Base-by-base conservation (phyloP, 2,329 filamentous ascomycete species). In the Xylaria sp. region DNA sequence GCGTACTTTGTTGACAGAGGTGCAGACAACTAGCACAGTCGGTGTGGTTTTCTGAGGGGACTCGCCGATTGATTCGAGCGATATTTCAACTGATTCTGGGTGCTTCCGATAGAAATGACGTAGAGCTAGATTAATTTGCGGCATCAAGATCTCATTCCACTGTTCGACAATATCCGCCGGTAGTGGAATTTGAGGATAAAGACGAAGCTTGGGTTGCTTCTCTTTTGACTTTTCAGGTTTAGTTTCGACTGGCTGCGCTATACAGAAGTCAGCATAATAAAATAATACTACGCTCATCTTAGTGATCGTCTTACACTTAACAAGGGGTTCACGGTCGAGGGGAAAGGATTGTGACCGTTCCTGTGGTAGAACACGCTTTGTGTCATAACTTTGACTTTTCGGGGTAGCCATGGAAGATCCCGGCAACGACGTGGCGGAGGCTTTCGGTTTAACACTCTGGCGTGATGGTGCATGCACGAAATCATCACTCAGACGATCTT, bases 21-120 rank as follows among this genome's bases (percentile, higher is more conserved):
- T 90, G 79, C 92, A 95, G 3, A 93, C 89, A 9, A 95, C 89
- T 22, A 94, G 83, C 0, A 94, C 90, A 0, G 92, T 94, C 0
- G 92, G 91, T 61, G 85, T 86, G 0, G 89, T 89, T 61, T 86
- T 88, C 39, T 88, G 84, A 5, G 87, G 84, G 2, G 87, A 89
- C 59, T 91, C 89, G 20, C 92, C 92, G 45, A 94, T 88, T 0
- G 89, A 90, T 67, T 93, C 89, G 1, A 95, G 86, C 10, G 90
- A 91, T 45, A 95, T 93, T 73, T 92, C 92, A 38, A 93, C 88
- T 0, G 91, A 92, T 76, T 95, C 92, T 0, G 89, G 86, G 56
- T 92, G 86, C 72, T 92, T 92, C 69, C 87, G 87, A 73, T 94
- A 89, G 66, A 92, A 92, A 57, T 87, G 85, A 25, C 89, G 87